Evolutionary conservation across 805 yeast species (phyloP), one percentile per base, ranked within the genome.

Genomic region (Wickerhamiella sergipiensis): DNA sequence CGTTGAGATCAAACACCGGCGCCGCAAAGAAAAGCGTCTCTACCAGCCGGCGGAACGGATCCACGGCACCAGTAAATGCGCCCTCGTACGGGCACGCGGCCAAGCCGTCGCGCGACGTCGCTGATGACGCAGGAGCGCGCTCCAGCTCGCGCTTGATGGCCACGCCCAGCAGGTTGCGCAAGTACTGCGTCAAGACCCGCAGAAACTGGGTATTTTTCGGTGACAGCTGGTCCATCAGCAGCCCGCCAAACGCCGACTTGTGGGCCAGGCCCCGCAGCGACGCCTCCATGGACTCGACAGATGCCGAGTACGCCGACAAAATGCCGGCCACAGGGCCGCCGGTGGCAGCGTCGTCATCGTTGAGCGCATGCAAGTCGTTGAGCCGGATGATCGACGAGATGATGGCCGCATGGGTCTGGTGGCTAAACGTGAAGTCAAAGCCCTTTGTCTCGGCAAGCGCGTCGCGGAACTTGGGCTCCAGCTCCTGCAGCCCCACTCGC

Each of bases 151-250:
- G 33, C 36, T 39, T 23, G 39, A 55, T 22, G 10, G 55, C 49
- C 42, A 56, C 51, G 6, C 54, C 54, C 6, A 54, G 49, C 9
- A 57, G 43, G 1, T 58, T 57, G 18, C 42, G 47, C 5, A 55
- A 18, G 39, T 54, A 57, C 43, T 56, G 55, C 33, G 57, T 53
- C 31, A 57, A 45, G 1, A 53, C 55, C 1, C 63, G 55, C 45
- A 59, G 31, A 39, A 57, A 52, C 46, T 59, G 59, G 12, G 53
- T 42, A 3, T 52, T 49, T 6, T 58, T 50, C 2, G 50, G 31
- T 10, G 56, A 50, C 22, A 59, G 53, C 55, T 81, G 87, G 42
- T 72, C 70, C 2, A 79, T 66, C 0, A 83, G 60, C 12, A 79
- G 55, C 0, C 74, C 73, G 1, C 72, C 72, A n/a, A 61, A 53